Percentiles rank a stretch among this genome's conserved stretches.
These are phyloP conservation scores for Cochlearia excelsa DNA, from an alignment of 345 rosid species.

Conservation along the genomic window DNA sequence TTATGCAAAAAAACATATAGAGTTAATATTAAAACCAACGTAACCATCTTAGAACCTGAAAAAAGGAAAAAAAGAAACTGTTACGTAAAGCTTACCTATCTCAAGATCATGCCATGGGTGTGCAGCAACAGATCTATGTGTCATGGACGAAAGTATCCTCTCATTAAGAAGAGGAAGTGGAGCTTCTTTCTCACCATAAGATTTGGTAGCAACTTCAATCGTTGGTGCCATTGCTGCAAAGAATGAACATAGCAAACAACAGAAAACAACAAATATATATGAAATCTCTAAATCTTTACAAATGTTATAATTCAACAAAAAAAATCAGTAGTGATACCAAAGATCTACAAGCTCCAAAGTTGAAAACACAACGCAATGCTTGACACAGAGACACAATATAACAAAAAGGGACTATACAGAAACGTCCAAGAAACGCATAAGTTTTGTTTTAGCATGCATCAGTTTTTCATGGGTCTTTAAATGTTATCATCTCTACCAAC, in stretches of 20 bases:
- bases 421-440: slow-evolving; percentile 31
- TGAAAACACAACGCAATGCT: slow-evolving; percentile 19
- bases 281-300: neutral
- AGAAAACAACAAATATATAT: slow-evolving; percentile 3
- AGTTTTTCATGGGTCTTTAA: slow-evolving; percentile 21
- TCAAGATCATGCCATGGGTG: slow-evolving; percentile 99
- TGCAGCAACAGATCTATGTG: slow-evolving; percentile 87
- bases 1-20: neutral
- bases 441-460: neutral
- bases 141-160: slow-evolving; percentile 89
- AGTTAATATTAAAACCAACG: slow-evolving; percentile 8
- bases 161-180: slow-evolving; percentile 80
- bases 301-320: neutral
- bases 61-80: neutral
- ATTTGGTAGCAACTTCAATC: slow-evolving; percentile 47
- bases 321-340: neutral
- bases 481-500: slow-evolving; percentile 18
- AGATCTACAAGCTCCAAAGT: slow-evolving; percentile 13
- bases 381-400: slow-evolving; percentile 19
- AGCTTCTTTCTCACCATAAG: slow-evolving; percentile 31
- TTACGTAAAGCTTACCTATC: slow-evolving; percentile 55
- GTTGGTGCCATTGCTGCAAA: slow-evolving; percentile 70
- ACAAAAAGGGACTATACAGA: slow-evolving; percentile 25
- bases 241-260: slow-evolving; percentile 6
- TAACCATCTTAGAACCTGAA: neutral